Evolutionary conservation across 202 grass and related monocot species (phyloP), one percentile per base, ranked within the genome.

Genomic region (Saccharum hybrid): DNA sequence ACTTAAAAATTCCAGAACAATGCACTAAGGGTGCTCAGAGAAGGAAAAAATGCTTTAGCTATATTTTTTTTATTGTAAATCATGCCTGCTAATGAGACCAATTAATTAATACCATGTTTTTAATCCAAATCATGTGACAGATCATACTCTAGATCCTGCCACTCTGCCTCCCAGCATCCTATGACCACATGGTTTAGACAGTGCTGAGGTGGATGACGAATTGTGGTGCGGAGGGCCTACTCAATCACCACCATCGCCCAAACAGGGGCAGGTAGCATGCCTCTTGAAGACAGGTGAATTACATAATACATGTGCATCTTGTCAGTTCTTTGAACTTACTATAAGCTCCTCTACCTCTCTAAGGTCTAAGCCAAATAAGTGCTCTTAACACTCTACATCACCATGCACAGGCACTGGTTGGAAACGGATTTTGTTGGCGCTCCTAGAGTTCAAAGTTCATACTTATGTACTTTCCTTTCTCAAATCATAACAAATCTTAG

Each of bases 221-320:
- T 75, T 60, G 73, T 75, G 19, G 51, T 75, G 73, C 52, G 2
- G n/a, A 75, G 73, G 73, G 33, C 31, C 51, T 59, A 57, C 51
- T 39, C 18, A 6, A 37, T 75, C 57, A 54, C 51, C 54, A 60
- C 19, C 52, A 60, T 19, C 3, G 6, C 34, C 30, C 10, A 60
- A 19, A 6, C 9, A 0, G 73, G 19, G 56, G 51, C 18, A 60
- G 1, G 73, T 54, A 37, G 51, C 31, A 60, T 6, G 14, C 33
- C 18, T 60, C 19, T 39, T 56, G 36, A 36, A 39, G 51, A 75
- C 59, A 59, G 72, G 72, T 75, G n/a, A 57, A 4, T 60, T 60
- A n/a, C 51, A 75, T 59, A 40, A 40, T 75, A 60, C 34, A 8
- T 39, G 33, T 75, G 18, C 19, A 60, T 60, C 10, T 60, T 60